Evolutionary conservation across 495 filamentous ascomycete species (phyloP).

Genomic region (Cercophora scortea): DNA sequence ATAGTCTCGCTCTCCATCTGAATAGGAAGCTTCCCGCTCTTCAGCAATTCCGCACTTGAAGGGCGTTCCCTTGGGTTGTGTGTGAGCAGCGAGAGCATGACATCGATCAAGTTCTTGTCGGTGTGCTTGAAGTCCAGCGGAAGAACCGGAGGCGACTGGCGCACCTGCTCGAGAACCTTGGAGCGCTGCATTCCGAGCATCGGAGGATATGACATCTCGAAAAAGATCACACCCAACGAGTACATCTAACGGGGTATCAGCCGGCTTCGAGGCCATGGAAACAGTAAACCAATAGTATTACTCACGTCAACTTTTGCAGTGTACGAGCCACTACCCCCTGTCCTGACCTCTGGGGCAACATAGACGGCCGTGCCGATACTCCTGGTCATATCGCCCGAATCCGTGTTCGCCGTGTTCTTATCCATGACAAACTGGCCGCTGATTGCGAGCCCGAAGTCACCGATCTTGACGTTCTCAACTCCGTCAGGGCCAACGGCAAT

Average conservation of each 20-base stretch:
- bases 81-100: conserved; percentile 72
- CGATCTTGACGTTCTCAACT: conserved; percentile 83
- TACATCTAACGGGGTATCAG: conserved; percentile 64
- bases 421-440: conserved; percentile 65
- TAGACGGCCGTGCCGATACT: conserved; percentile 95
- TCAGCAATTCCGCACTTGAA: conserved; percentile 75
- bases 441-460: conserved; percentile 92
- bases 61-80: conserved; percentile 77
- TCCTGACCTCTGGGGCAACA: conserved; percentile 83
- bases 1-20: conserved; percentile 91
- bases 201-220: conserved; percentile 88
- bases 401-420: conserved; percentile 54
- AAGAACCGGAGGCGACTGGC: conserved; percentile 58
- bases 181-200: conserved; percentile 86
- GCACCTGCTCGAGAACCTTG: conserved; percentile 59
- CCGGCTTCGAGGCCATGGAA: background rate
- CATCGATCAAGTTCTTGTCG: conserved; percentile 62
- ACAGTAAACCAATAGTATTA: conserved; percentile 4
- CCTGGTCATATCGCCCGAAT: conserved; percentile 54
- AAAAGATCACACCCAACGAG: conserved; percentile 93
- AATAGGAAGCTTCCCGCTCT: conserved; percentile 79
- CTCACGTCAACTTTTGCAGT: conserved; percentile 87
- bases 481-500: conserved; percentile 58
- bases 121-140: conserved; percentile 68
- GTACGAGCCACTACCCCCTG: conserved; percentile 64